These are phyloP conservation scores for Myochromella boudieri DNA, from an alignment of 768 basidiomycete species.

Conservation along the genomic window DNA sequence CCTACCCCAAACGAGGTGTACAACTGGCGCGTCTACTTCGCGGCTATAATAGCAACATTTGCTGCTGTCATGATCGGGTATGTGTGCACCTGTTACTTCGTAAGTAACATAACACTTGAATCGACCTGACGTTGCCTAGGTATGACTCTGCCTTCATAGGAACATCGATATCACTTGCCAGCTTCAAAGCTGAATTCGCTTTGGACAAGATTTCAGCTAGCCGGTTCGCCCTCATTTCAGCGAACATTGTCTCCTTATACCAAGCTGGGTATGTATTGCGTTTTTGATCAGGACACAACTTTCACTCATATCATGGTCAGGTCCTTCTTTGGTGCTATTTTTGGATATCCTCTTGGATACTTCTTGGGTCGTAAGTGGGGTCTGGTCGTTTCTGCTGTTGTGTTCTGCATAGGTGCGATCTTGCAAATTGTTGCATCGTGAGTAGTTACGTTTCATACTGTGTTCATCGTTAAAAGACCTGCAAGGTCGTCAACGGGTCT, in stretches of 20 bases:
- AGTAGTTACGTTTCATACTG: too few species aligned
- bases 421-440: conserved; percentile 34
- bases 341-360: conserved; percentile 38
- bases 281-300: too few species aligned
- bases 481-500: conserved; percentile 31
- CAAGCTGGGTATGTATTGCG: conserved; percentile 40
- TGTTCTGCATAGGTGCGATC: conserved; percentile 42
- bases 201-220: conserved; percentile 28
- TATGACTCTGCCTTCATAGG: conserved; percentile 49
- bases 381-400: conserved; percentile 27
- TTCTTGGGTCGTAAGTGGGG: conserved; percentile 36
- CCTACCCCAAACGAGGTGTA: conserved; percentile 32
- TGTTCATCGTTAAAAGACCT: neutral
- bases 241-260: conserved; percentile 47
- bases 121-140: conserved; percentile 13
- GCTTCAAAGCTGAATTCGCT: conserved; percentile 46
- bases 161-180: conserved; percentile 38
- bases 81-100: conserved; percentile 1
- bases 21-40: conserved; percentile 40
- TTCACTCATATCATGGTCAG: conserved; percentile 14
- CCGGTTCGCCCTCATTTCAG: conserved; percentile 32
- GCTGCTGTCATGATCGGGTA: conserved; percentile 42
- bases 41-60: conserved; percentile 31
- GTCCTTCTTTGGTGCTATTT: conserved; percentile 39
- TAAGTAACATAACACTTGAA: neutral